These are phyloP conservation scores for Paraconiothyrium brasiliense DNA, from an alignment of 2,329 filamentous ascomycete genomes.

Conservation along the genomic window DNA sequence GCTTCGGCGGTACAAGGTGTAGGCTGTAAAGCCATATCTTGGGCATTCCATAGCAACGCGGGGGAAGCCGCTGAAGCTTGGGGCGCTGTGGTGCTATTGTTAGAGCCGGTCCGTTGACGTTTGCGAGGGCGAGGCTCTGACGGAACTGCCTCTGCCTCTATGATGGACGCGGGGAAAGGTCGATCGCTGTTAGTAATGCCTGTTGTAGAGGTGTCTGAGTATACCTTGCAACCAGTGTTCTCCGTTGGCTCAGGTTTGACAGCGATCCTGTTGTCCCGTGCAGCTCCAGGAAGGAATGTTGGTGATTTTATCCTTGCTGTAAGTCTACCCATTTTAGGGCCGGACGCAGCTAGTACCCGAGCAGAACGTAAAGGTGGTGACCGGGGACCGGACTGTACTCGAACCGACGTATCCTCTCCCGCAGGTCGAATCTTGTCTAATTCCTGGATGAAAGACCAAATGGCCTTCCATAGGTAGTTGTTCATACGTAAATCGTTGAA, in stretches of 20 bases:
- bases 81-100: not conserved
- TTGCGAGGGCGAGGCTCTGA: not conserved
- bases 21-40: not conserved
- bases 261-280: slow-evolving; percentile 9
- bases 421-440: slow-evolving; percentile 38
- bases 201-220: too few species aligned
- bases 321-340: slow-evolving; percentile 15
- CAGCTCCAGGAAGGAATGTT: slow-evolving; percentile 18
- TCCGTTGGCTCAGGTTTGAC: slow-evolving; percentile 7
- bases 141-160: not conserved
- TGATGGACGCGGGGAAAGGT: too few species aligned
- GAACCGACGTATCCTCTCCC: slow-evolving; percentile 32
- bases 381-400: slow-evolving; percentile 7
- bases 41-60: not conserved
- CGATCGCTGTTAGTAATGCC: too few species aligned
- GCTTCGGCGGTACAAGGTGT: not conserved
- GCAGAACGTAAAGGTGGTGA: not conserved
- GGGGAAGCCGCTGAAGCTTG: not conserved
- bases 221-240: too few species aligned
- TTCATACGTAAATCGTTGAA: slow-evolving; percentile 44
- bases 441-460: slow-evolving; percentile 44
- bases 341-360: slow-evolving; percentile 3
- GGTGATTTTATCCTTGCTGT: slow-evolving; percentile 19
- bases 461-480: slow-evolving; percentile 34
- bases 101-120: not conserved